Evolutionary conservation across 2,329 filamentous ascomycete species (phyloP), one percentile per base, ranked within the genome.

Genomic region (Trichoderma sp.): DNA sequence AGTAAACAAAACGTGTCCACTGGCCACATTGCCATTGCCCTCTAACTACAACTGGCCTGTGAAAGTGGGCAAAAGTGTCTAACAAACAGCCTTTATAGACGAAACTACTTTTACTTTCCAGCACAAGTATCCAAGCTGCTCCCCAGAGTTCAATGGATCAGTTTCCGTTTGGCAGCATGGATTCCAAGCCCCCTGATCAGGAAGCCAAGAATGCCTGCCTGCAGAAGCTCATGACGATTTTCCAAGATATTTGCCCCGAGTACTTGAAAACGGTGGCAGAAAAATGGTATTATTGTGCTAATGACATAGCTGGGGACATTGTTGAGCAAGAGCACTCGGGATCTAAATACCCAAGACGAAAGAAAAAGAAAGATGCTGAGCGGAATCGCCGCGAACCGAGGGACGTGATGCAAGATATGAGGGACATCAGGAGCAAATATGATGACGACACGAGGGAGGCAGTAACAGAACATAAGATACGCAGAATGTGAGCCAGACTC

Each of bases 231-330:
- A 57, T 62, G 9, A 60, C 71, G 5, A 62, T 86, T 9, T 86
- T 87, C 71, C 84, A 85, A 0, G 82, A 87, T 53, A 84, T 87
- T 2, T 86, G 83, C 71, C 79, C 76, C 0, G 72, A 80, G 0
- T 83, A 82, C 69, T 76, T 87, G 14, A 71, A 76, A 6, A 60
- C 72, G 5, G 70, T 82, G 5, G 77, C 77, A 3, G 36, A 68
- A 0, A 72, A 78, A 34, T 69, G 81, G 6, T 51, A 32, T 2
- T 80, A 82, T 72, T 66, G 81, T 51, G 18, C 79, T 3, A 76
- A 80, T 4, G 70, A 70, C 0, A 75, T 83, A 32, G 80, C 86
- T 51, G 75, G 78, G 51, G 62, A 75, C 32, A 80, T 88, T 15
- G 73, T 86, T 14, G 82, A 85, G 64, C 75, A 80, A 5, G 73